Conservation (phyloP, 345 rosid genomes). For the Eucalyptus caleyi region DNA sequence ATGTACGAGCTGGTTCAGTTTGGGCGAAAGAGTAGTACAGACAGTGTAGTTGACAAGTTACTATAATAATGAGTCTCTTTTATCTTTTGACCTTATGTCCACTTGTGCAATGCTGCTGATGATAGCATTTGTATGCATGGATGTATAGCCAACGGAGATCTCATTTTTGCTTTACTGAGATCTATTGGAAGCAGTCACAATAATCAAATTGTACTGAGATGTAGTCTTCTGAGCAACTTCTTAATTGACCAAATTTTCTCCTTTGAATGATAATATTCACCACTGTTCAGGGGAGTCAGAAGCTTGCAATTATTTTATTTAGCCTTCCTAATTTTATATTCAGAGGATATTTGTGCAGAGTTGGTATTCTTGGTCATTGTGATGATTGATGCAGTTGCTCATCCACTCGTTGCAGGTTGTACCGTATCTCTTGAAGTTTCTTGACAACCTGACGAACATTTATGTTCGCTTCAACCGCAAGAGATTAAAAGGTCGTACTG, state of each 20-base stretch:
- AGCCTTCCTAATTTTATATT: background rate
- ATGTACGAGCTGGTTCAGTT: background rate
- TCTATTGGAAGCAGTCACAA: background rate
- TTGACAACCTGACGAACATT: constrained; percentile 90
- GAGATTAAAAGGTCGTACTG: constrained; percentile 94
- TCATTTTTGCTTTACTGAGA: background rate
- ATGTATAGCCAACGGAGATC: background rate
- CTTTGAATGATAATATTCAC: background rate
- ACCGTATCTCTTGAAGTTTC: constrained; percentile 88
- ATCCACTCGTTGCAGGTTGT: constrained; percentile 48
- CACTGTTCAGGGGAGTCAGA: background rate
- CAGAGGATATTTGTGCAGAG: background rate
- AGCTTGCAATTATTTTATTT: background rate
- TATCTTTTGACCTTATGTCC: background rate
- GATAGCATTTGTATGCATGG: background rate
- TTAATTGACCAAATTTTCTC: background rate
- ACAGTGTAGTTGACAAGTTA: background rate
- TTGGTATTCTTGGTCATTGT: background rate
- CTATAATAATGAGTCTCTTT: background rate
- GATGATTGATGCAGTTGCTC: background rate
- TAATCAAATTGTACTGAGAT: background rate
- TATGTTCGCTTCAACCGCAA: constrained; percentile 97
- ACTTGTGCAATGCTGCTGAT: background rate
- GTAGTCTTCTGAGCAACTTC: background rate
- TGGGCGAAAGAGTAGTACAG: background rate